Evolutionary conservation across 2,329 filamentous ascomycete genomes (phyloP).

Genomic region (Talaromyces sp.): DNA sequence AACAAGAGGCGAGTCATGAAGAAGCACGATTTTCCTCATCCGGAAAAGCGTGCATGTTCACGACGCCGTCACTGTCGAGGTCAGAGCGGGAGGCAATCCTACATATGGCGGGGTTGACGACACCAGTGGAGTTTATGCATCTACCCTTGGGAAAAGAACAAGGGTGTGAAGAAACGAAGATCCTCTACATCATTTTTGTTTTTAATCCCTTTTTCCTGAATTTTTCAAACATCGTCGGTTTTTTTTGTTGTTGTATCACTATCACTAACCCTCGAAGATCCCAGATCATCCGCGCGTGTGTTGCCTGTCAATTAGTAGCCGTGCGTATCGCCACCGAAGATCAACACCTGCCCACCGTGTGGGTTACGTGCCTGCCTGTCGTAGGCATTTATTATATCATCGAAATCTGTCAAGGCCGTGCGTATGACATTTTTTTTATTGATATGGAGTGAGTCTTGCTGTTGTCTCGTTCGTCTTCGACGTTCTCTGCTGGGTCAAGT

Average conservation of each 20-base stretch:
- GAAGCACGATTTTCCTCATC: not conserved
- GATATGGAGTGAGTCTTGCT: not conserved
- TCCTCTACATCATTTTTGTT: not conserved
- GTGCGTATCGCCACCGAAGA: slow-evolving; percentile 6
- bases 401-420: not conserved
- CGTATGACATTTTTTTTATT: not conserved
- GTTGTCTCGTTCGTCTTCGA: not conserved
- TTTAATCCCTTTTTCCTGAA: not conserved
- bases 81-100: slow-evolving; percentile 3
- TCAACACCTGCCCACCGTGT: slow-evolving; percentile 1
- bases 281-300: slow-evolving; percentile 5
- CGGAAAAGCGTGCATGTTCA: slow-evolving; percentile 10
- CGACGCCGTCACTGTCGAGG: slow-evolving; percentile 2
- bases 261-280: not conserved
- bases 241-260: not conserved
- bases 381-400: slow-evolving; percentile 2
- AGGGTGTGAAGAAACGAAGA: not conserved
- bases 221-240: not conserved
- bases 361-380: slow-evolving; percentile 8
- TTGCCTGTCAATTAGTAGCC: not conserved
- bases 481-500: not conserved
- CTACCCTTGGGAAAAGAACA: not conserved
- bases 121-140: not conserved
- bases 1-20: slow-evolving; percentile 3
- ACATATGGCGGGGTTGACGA: not conserved